Base-by-base conservation (phyloP, 352 stramenopile genomes). In the Phytophthora foliorum region DNA sequence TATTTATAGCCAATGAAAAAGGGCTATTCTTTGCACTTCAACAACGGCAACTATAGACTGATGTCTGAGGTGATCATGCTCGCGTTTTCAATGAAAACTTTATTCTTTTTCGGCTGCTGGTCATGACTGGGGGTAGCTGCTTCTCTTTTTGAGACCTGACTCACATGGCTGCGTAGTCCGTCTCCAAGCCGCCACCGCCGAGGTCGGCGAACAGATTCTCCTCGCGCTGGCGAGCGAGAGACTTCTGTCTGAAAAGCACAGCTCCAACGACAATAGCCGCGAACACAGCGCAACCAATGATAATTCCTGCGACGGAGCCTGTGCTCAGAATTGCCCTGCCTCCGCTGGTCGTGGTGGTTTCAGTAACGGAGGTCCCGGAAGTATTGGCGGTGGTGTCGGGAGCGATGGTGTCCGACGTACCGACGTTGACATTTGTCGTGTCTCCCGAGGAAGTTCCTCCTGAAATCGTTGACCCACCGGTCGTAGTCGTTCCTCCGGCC, bases 91-190 rank as follows among this genome's bases (percentile, higher is more conserved):
- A 39, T 39, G 34, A 39, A 39, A 39, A 39, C 34, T 39, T 38
- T 14, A 38, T 11, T 14, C 16, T 39, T 39, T n/a, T 17, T 39
- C 16, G 10, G 17, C 34, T 42, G 14, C 36, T 42, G 2, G 36
- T 41, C 34, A 16, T 16, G 32, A 39, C 4, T 14, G 10, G 10
- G 3, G 1, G 38, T 21, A 44, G 38, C 39, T 29, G 9, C 27
- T 24, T 32, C n/a, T 53, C 45, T 17, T 16, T 48, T 11, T 29
- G 19, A 25, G 9, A 53, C 22, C 39, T 31, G 44, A 22, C 27
- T 56, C 66, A 74, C 67, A 74, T 74, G 17, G 67, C 67, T 34
- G 54, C 48, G 32, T 74, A 74, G 54, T 74, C 67, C 34, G 44
- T 67, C 51, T 62, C 63, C 9, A 71, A 49, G 3, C 41, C 67